Evolutionary conservation across 495 filamentous ascomycete species (phyloP).

Genomic region (Tuber melanosporum): DNA sequence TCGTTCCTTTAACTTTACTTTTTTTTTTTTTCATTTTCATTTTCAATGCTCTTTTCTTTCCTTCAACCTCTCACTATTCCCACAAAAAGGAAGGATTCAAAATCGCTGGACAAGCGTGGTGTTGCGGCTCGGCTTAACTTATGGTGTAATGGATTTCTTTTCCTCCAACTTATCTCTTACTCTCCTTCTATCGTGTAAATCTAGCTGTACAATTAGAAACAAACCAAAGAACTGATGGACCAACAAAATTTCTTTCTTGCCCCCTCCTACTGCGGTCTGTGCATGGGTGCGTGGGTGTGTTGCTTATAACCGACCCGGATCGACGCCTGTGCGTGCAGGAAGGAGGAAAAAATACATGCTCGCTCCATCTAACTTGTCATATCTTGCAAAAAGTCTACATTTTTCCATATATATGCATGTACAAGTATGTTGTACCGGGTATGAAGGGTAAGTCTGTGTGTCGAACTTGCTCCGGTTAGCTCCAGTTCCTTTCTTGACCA

Average conservation of each 20-base stretch:
- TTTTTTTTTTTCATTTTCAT: not conserved
- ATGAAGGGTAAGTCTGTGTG: no score
- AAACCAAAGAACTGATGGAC: not conserved
- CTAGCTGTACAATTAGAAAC: not conserved
- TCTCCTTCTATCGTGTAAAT: not conserved
- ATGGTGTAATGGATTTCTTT: constrained; percentile 1
- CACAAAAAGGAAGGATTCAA: not conserved
- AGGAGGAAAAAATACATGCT: not conserved
- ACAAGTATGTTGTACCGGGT: not conserved
- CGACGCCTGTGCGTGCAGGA: not conserved
- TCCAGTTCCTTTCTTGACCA: no score
- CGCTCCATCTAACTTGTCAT: not conserved
- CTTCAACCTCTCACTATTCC: not conserved
- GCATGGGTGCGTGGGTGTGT: not conserved
- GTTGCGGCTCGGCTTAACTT: not conserved
- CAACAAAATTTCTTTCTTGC: not conserved
- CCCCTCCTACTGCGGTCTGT: not conserved
- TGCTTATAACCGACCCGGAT: not conserved
- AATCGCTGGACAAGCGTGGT: constrained; percentile 5
- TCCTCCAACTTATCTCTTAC: not conserved
- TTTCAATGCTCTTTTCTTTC: not conserved
- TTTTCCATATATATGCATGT: constrained; percentile 1
- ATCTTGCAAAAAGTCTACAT: not conserved
- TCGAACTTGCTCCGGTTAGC: no score
- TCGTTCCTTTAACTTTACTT: not conserved